Evolutionary conservation across 495 filamentous ascomycete genomes (phyloP).

Genomic region (Podospora pseudoanserina): DNA sequence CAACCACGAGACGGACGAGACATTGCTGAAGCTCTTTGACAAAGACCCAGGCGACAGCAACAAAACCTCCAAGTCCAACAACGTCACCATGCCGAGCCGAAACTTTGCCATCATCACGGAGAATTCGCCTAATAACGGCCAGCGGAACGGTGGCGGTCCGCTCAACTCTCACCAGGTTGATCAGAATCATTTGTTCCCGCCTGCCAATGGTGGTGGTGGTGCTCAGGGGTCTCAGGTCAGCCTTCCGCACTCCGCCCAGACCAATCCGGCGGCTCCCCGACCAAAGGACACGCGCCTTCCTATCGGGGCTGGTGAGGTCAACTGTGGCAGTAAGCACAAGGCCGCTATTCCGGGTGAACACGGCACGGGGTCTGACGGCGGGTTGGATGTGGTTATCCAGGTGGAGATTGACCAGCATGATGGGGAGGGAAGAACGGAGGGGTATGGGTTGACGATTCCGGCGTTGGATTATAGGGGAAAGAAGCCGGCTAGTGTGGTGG

Average conservation of each 20-base stretch:
- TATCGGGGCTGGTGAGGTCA: slow-evolving; percentile 60
- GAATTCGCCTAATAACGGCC: slow-evolving; percentile 45
- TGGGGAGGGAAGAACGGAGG: slow-evolving; percentile 56
- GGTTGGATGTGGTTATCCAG: slow-evolving; percentile 62
- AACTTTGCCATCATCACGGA: slow-evolving; percentile 87
- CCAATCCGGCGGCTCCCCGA: slow-evolving; percentile 8
- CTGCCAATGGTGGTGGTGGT: background rate
- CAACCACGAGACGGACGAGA: slow-evolving; percentile 82
- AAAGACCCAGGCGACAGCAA: slow-evolving; percentile 67
- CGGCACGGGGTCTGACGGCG: slow-evolving; percentile 54
- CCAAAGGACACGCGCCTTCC: slow-evolving; percentile 60
- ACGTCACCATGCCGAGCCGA: slow-evolving; percentile 83
- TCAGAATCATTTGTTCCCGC: background rate
- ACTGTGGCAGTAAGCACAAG: slow-evolving; percentile 61
- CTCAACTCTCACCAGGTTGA: slow-evolving; percentile 6
- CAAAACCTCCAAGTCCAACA: slow-evolving; percentile 68
- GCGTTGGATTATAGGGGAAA: slow-evolving; percentile 33
- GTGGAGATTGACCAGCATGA: slow-evolving; percentile 71
- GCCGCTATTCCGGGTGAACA: slow-evolving; percentile 53
- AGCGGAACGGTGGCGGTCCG: slow-evolving; percentile 15
- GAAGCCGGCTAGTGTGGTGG: slow-evolving; percentile 10
- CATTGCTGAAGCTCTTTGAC: slow-evolving; percentile 80
- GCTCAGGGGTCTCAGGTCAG: slow-evolving; percentile 12
- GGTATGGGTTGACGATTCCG: slow-evolving; percentile 65
- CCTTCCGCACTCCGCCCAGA: slow-evolving; percentile 8